phyloP scores from a whole-genome alignment of 2,329 filamentous ascomycete genomes.

The Colletotrichum simmondsii region DNA sequence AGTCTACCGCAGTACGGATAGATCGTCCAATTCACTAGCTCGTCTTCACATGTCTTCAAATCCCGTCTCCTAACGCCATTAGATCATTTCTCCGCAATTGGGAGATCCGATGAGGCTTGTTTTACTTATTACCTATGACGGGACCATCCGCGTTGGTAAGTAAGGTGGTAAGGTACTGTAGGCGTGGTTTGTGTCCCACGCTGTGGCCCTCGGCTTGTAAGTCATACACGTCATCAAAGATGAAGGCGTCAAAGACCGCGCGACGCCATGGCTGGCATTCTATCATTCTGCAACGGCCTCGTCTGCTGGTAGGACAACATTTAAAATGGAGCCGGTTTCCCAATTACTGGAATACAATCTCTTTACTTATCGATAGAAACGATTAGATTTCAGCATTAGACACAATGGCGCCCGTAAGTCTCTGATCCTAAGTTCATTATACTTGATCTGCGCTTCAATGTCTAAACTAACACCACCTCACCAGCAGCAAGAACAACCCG shows the following conservation, averaged over 20 bases:
- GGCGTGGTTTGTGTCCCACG: neutral
- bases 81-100: neutral
- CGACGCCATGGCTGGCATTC: neutral
- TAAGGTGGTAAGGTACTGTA: neutral
- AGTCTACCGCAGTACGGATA: neutral
- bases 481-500: conserved; percentile 24
- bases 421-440: neutral
- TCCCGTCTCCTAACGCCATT: neutral
- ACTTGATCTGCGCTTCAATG: neutral
- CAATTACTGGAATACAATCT: too few species aligned
- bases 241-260: conserved; percentile 27
- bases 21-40: neutral
- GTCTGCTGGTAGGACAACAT: too few species aligned
- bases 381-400: neutral
- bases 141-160: neutral
- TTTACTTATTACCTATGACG: neutral
- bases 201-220: conserved; percentile 17
- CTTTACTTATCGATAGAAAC: neutral
- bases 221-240: conserved; percentile 35
- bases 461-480: neutral
- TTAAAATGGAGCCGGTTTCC: neutral
- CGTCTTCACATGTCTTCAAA: conserved; percentile 17
- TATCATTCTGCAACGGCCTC: neutral
- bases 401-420: conserved; percentile 30
- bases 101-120: neutral